Evolutionary conservation across 768 basidiomycete species (phyloP).

Genomic region (Sporobolomyces pararoseus): DNA sequence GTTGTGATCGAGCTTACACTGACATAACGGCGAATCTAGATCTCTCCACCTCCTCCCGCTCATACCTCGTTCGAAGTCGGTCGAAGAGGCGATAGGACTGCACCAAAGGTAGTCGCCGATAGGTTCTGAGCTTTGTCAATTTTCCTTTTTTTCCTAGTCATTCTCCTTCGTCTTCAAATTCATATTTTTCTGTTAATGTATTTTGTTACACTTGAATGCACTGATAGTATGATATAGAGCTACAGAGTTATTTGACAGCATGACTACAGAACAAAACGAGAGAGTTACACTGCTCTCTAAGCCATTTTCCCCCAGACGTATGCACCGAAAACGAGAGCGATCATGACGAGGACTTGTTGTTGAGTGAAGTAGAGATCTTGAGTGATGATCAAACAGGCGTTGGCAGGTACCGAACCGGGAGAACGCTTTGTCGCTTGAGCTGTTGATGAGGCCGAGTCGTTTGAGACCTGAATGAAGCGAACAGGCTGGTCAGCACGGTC

Average conservation of each 20-base stretch:
- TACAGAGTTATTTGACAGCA: not conserved
- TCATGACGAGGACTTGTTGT: slow-evolving; percentile 24
- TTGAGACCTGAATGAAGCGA: not conserved
- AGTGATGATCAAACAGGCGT: slow-evolving; percentile 42
- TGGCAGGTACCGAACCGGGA: not conserved
- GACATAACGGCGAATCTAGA: too few species aligned
- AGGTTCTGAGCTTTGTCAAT: too few species aligned
- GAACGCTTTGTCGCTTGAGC: not conserved
- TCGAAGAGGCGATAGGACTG: too few species aligned
- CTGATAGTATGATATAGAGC: not conserved
- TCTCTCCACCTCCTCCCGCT: too few species aligned
- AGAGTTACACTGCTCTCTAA: not conserved
- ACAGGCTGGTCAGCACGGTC: too few species aligned
- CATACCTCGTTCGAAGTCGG: too few species aligned
- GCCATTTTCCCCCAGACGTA: slow-evolving; percentile 17
- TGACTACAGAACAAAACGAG: not conserved
- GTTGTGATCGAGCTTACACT: too few species aligned
- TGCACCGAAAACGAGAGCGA: slow-evolving; percentile 9
- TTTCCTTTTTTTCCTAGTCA: too few species aligned
- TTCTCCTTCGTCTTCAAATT: too few species aligned
- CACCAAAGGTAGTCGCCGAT: too few species aligned
- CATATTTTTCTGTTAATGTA: too few species aligned
- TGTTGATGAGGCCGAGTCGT: not conserved
- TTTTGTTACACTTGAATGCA: too few species aligned
- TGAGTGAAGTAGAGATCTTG: slow-evolving; percentile 40